phyloP scores from a whole-genome alignment of 495 filamentous ascomycete species.

The Tricharina praecox region DNA sequence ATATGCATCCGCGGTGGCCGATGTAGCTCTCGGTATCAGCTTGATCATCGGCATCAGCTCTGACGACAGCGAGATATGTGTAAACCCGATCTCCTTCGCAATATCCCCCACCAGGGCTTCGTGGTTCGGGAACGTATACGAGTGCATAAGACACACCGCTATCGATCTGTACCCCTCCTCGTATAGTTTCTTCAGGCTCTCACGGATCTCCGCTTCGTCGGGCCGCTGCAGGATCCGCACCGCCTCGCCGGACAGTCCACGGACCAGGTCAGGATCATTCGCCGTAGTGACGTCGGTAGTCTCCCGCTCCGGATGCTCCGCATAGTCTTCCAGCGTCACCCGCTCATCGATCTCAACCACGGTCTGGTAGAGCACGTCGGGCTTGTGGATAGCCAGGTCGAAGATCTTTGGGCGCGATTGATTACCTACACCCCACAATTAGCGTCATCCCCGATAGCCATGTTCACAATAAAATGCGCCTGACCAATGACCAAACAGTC shows the following conservation, averaged over 20 bases:
- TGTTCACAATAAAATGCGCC: no score
- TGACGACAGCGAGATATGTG: constrained; percentile 55
- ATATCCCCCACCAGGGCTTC: constrained; percentile 51
- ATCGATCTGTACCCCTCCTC: constrained; percentile 50
- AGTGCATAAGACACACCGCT: constrained; percentile 66
- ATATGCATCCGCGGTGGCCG: constrained; percentile 89
- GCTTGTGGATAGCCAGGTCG: constrained; percentile 61
- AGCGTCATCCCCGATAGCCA: no score
- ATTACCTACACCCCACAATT: constrained; percentile 35
- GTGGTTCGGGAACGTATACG: constrained; percentile 63
- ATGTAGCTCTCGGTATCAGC: constrained; percentile 70
- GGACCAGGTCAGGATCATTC: constrained; percentile 38
- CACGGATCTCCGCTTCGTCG: constrained; percentile 34
- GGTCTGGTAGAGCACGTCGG: constrained; percentile 57
- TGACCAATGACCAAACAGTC: constrained; percentile 71
- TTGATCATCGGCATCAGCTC: constrained; percentile 93
- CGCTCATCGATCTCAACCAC: constrained; percentile 71
- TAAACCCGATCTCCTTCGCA: constrained; percentile 55
- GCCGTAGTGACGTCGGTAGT: constrained; percentile 33
- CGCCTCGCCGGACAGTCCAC: constrained; percentile 50
- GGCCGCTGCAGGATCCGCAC: constrained; percentile 49
- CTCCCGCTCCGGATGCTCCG: constrained; percentile 58
- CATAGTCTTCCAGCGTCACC: constrained; percentile 76
- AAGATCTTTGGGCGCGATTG: constrained; percentile 73
- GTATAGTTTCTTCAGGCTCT: constrained; percentile 41